Conservation (phyloP, 345 rosid genomes). For the Mercurialis annua region DNA sequence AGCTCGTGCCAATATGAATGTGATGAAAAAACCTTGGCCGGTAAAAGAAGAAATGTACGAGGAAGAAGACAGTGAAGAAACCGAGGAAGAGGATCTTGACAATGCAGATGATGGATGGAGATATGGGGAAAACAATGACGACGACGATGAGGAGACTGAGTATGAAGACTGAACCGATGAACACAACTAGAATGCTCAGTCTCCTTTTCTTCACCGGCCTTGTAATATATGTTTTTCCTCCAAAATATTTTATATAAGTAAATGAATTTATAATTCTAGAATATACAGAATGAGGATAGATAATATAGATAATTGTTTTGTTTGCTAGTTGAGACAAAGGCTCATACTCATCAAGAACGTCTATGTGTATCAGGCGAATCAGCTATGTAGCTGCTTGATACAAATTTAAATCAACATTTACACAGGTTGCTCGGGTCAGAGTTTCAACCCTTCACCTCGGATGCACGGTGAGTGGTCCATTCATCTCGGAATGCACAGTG, state of each 20-base stretch:
- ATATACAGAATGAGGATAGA: too few relatives aligned
- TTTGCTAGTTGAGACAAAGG: too few relatives aligned
- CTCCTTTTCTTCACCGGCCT: not conserved
- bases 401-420: too few relatives aligned
- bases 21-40: constrained; percentile 59
- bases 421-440: too few relatives aligned
- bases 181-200: not conserved
- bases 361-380: too few relatives aligned
- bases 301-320: too few relatives aligned
- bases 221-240: not conserved
- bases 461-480: too few relatives aligned
- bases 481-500: too few relatives aligned
- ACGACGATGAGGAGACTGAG: constrained; percentile 91
- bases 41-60: constrained; percentile 51
- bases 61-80: constrained; percentile 90
- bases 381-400: too few relatives aligned
- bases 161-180: constrained; percentile 59
- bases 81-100: constrained; percentile 76
- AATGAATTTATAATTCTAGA: not conserved
- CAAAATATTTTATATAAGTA: not conserved
- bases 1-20: constrained; percentile 43
- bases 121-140: constrained; percentile 62
- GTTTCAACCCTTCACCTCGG: too few relatives aligned
- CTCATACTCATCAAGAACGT: too few relatives aligned
- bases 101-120: constrained; percentile 84